phyloP scores from a whole-genome alignment of 106 monocot species.

The Dioscorea alata region DNA sequence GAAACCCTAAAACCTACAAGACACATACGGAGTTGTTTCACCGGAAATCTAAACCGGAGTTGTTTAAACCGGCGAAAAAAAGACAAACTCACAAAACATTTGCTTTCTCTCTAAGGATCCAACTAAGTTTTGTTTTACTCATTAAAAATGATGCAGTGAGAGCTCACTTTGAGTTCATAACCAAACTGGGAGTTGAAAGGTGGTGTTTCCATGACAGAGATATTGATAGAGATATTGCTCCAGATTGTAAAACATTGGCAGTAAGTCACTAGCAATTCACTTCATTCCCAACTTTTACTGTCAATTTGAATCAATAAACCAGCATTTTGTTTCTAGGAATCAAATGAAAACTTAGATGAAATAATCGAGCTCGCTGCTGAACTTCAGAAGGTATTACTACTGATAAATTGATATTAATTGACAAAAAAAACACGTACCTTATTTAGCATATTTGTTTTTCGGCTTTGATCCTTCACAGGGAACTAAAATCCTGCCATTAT shows the following conservation, averaged over 20 bases:
- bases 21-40: too few species aligned
- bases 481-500: conserved; percentile 71
- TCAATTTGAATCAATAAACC: neutral
- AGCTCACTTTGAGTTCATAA: conserved; percentile 90
- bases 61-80: too few species aligned
- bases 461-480: conserved; percentile 19
- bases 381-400: conserved; percentile 56
- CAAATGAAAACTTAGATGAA: conserved; percentile 97
- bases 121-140: too few species aligned
- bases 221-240: conserved; percentile 98
- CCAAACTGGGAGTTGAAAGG: conserved; percentile 85
- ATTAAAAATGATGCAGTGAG: conserved; percentile 67
- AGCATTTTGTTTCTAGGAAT: conserved; percentile 40
- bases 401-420: too few species aligned
- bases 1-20: too few species aligned
- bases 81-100: too few species aligned
- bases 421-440: neutral
- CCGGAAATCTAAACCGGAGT: too few species aligned
- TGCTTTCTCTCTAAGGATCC: too few species aligned
- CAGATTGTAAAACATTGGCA: conserved; percentile 79
- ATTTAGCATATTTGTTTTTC: neutral
- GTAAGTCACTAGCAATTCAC: conserved; percentile 20
- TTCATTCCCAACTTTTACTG: neutral
- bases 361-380: conserved; percentile 71
- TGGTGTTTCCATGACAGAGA: conserved; percentile 99